A percentile compares a stretch with the other conserved stretches of the same genome.
Conservation (phyloP, 2,329 filamentous ascomycete species). For the Cladosporium cucumerinum region DNA sequence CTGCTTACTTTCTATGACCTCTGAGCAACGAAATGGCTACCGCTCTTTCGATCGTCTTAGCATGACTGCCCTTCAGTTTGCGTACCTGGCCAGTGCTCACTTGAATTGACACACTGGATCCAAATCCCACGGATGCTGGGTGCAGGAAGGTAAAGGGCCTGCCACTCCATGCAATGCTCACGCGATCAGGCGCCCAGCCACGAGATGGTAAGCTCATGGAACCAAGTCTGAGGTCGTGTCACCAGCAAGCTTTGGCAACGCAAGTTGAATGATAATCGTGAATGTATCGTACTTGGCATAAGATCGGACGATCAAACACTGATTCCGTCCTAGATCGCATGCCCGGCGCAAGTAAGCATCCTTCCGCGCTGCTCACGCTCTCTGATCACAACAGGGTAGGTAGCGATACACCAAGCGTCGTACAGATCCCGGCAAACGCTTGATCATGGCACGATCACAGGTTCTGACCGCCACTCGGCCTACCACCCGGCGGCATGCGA, state of each 20-base stretch:
- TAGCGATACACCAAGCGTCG: neutral
- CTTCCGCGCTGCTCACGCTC: neutral
- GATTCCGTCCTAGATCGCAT: neutral
- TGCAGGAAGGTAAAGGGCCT: neutral
- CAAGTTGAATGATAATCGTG: neutral
- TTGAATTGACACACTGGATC: neutral
- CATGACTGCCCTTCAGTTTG: neutral
- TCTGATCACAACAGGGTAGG: neutral
- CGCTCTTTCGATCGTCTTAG: neutral
- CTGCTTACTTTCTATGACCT: neutral
- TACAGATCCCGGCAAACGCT: neutral
- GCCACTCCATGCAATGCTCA: neutral
- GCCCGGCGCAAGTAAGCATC: conserved; percentile 7
- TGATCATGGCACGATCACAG: conserved; percentile 1
- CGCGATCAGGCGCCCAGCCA: conserved; percentile 8
- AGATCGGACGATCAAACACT: neutral
- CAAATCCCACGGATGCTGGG: neutral
- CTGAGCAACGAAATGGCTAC: neutral
- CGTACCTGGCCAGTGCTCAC: neutral
- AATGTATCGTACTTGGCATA: neutral
- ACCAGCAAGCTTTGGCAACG: neutral
- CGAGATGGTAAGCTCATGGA: neutral
- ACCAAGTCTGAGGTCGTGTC: neutral
- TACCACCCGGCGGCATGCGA: conserved; percentile 30
- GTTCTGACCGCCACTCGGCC: conserved; percentile 9